These are phyloP conservation scores for Candida namnaoensis DNA, from an alignment of 805 yeast species.

Conservation along the genomic window DNA sequence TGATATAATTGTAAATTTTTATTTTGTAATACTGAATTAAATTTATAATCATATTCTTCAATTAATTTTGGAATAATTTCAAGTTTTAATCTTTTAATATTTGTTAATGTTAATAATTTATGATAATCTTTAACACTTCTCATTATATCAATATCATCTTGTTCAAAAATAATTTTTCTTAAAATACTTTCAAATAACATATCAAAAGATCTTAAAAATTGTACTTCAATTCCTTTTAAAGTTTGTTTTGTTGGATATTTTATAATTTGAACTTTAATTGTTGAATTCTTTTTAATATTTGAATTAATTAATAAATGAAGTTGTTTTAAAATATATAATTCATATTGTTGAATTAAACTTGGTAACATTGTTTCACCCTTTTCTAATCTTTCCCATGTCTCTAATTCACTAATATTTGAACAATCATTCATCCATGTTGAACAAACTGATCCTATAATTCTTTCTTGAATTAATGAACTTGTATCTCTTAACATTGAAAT, in stretches of 20 bases:
- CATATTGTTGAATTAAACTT: conserved; percentile 22
- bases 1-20: conserved; percentile 35
- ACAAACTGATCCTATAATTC: conserved; percentile 38
- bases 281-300: conserved; percentile 19
- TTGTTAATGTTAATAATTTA: conserved; percentile 43
- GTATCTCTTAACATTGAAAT: conserved; percentile 27
- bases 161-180: conserved; percentile 30
- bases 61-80: conserved; percentile 39
- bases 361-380: conserved; percentile 29
- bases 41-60: conserved; percentile 39
- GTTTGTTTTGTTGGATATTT: conserved; percentile 25
- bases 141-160: conserved; percentile 12
- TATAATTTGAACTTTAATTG: conserved; percentile 21
- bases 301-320: conserved; percentile 24
- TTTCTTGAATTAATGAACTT: conserved; percentile 28
- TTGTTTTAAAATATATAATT: conserved; percentile 23
- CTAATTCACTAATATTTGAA: conserved; percentile 26
- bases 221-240: conserved; percentile 29
- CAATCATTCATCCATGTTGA: conserved; percentile 45
- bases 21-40: conserved; percentile 34
- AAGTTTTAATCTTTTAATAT: conserved; percentile 38
- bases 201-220: conserved; percentile 35
- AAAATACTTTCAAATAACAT: conserved; percentile 33
- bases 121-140: conserved; percentile 30
- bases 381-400: conserved; percentile 27